A percentile compares a stretch with the other conserved stretches of the same genome.
Conservation (phyloP, 1,139 yeast genomes). For the Yamadazyma spencermartinsiae region DNA sequence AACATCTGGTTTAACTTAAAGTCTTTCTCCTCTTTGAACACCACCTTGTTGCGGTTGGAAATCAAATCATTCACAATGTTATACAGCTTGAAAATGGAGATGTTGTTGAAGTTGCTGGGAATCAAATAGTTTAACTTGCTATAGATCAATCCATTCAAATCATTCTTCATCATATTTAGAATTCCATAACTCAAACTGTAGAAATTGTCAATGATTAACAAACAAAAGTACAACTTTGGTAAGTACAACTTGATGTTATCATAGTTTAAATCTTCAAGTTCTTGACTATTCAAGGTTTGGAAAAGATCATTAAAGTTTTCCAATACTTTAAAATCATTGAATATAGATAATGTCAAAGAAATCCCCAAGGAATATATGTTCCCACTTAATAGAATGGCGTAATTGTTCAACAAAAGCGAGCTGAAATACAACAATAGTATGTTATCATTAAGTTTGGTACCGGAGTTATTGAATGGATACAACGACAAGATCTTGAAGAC, state of each 20-base stretch:
- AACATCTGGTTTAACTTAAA: slow-evolving; percentile 5
- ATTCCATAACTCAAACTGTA: slow-evolving; percentile 60
- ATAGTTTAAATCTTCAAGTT: slow-evolving; percentile 20
- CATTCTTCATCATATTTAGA: slow-evolving; percentile 35
- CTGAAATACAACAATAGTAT: slow-evolving; percentile 42
- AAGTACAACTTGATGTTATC: slow-evolving; percentile 44
- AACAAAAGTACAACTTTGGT: slow-evolving; percentile 50
- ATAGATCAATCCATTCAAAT: slow-evolving; percentile 17
- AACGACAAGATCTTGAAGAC: slow-evolving; percentile 43
- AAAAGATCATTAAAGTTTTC: slow-evolving; percentile 33
- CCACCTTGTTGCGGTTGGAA: slow-evolving; percentile 14
- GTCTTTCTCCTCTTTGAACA: slow-evolving; percentile 12
- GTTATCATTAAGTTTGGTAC: slow-evolving; percentile 26
- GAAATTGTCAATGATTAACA: slow-evolving; percentile 54
- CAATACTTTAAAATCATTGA: slow-evolving; percentile 58
- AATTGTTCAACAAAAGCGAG: slow-evolving; percentile 54
- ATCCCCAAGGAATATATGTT: slow-evolving; percentile 57
- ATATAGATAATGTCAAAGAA: slow-evolving; percentile 52
- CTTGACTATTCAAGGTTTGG: slow-evolving; percentile 11
- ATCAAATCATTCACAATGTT: slow-evolving; percentile 20
- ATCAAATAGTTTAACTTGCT: slow-evolving; percentile 17
- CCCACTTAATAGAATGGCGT: slow-evolving; percentile 57
- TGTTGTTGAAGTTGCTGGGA: slow-evolving; percentile 17
- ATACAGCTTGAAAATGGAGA: slow-evolving; percentile 18
- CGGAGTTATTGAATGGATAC: slow-evolving; percentile 39